Evolutionary conservation across 768 basidiomycete genomes (phyloP).

Genomic region (Daedaleopsis nitida): DNA sequence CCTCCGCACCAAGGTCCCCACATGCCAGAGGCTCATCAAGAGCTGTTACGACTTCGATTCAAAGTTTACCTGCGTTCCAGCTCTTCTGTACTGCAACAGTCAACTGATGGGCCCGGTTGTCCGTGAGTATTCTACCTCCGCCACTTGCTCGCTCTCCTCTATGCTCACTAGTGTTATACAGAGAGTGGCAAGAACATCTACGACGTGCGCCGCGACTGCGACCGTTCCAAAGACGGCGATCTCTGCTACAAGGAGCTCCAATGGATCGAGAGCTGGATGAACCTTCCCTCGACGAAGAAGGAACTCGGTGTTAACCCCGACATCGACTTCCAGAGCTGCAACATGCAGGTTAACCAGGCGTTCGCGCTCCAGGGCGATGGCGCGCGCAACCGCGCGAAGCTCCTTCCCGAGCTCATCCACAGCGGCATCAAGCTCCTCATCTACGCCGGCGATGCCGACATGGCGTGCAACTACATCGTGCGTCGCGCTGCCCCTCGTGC

Average conservation of each 20-base stretch:
- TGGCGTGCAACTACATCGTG: slow-evolving; percentile 87
- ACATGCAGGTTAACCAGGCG: slow-evolving; percentile 76
- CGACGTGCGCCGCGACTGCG: slow-evolving; percentile 64
- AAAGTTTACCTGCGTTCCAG: slow-evolving; percentile 54
- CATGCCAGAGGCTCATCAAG: slow-evolving; percentile 54
- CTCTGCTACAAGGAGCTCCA: slow-evolving; percentile 79
- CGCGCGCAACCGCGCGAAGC: slow-evolving; percentile 76
- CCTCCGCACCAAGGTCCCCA: slow-evolving; percentile 48
- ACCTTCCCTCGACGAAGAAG: slow-evolving; percentile 73
- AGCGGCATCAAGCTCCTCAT: slow-evolving; percentile 83
- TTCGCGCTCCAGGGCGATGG: slow-evolving; percentile 85
- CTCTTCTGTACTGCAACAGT: slow-evolving; percentile 76
- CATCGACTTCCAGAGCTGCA: slow-evolving; percentile 69
- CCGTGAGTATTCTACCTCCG: slow-evolving; percentile 44
- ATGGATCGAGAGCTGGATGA: slow-evolving; percentile 92
- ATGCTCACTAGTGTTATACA: neutral
- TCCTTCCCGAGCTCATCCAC: slow-evolving; percentile 81
- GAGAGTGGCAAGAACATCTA: slow-evolving; percentile 66
- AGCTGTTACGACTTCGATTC: slow-evolving; percentile 49
- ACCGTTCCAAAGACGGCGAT: slow-evolving; percentile 66
- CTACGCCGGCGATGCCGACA: slow-evolving; percentile 90
- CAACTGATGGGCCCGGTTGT: slow-evolving; percentile 73
- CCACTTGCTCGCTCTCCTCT: too few species aligned
- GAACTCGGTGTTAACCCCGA: slow-evolving; percentile 71
- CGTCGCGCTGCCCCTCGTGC: slow-evolving; percentile 23